Percentiles rank a stretch among this genome's conserved stretches.
Conservation (phyloP, 306 rosid genomes). For the Lathyrus sativus region DNA sequence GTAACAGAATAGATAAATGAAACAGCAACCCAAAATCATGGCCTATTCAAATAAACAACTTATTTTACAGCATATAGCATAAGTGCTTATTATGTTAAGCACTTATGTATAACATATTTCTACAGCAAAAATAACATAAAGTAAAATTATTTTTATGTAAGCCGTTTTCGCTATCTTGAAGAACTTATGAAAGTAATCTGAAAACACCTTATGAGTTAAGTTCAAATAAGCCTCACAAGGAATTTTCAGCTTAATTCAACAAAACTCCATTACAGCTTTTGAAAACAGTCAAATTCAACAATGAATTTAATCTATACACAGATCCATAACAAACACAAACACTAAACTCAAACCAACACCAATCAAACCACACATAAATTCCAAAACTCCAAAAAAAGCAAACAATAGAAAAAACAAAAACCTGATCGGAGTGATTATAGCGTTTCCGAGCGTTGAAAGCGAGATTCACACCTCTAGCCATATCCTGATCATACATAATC, state of each 20-base stretch:
- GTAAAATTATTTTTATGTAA: too few species aligned
- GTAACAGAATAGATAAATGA: neutral
- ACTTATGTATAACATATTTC: too few species aligned
- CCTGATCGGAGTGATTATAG: constrained; percentile 50
- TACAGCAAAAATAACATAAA: too few species aligned
- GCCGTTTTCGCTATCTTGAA: too few species aligned
- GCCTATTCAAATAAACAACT: neutral
- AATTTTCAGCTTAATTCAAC: neutral
- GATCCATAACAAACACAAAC: neutral
- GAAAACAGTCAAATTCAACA: neutral
- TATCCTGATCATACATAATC: constrained; percentile 70
- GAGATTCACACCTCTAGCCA: constrained; percentile 70
- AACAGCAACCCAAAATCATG: constrained; percentile 7
- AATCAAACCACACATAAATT: neutral
- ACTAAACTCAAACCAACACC: neutral
- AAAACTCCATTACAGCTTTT: neutral
- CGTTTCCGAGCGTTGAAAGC: constrained; percentile 69
- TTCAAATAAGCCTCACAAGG: too few species aligned
- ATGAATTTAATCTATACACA: neutral
- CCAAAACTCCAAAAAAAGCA: neutral
- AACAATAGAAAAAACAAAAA: neutral
- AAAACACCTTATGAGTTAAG: too few species aligned
- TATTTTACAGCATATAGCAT: neutral
- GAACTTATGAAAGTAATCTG: too few species aligned
- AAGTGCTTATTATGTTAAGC: too few species aligned